Conservation (phyloP, 495 filamentous ascomycete genomes). For the Astrothelium subdiscretum region DNA sequence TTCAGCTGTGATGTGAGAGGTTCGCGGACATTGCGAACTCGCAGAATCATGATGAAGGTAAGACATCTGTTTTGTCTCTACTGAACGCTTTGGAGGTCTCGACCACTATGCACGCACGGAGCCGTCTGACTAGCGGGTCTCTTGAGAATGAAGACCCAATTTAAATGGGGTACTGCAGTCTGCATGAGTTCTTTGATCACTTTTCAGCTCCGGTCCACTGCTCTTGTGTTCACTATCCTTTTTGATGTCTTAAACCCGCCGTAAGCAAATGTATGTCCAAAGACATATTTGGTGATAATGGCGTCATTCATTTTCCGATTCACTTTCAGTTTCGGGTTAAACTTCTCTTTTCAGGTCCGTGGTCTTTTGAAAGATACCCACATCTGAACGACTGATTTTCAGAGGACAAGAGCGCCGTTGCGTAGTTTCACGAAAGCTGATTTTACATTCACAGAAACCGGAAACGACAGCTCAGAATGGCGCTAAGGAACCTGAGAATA, state of each 20-base stretch:
- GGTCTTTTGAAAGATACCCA: not conserved
- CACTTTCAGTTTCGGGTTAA: not conserved
- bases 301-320: not conserved
- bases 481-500: not conserved
- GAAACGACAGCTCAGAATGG: not conserved
- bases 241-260: not conserved
- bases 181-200: not conserved
- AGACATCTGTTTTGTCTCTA: not conserved
- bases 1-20: not conserved
- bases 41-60: not conserved
- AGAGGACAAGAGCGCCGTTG: not conserved
- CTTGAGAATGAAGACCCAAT: not conserved
- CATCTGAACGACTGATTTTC: not conserved
- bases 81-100: not conserved
- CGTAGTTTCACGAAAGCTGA: not conserved
- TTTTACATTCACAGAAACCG: not conserved
- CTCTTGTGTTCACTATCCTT: not conserved
- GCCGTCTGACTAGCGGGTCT: not conserved
- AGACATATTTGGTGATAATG: not conserved
- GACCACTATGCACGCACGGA: not conserved
- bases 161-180: not conserved
- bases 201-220: no score
- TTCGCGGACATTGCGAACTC: not conserved
- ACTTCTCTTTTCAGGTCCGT: not conserved
- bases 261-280: not conserved